phyloP scores from a whole-genome alignment of 2,329 filamentous ascomycete species.

The Alternaria incomplexa region DNA sequence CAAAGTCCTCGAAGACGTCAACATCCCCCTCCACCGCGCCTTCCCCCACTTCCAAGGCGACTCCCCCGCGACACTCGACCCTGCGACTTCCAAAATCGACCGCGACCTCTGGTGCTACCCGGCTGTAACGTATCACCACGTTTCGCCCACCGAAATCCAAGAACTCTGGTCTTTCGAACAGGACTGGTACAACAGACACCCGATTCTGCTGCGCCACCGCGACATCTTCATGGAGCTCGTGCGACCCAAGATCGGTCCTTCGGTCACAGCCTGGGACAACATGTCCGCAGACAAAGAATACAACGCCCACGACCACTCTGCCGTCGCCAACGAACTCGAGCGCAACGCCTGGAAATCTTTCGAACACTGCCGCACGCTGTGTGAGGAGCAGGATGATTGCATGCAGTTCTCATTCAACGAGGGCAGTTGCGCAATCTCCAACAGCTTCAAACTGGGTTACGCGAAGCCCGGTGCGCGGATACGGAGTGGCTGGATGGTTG shows the following conservation, averaged over 20 bases:
- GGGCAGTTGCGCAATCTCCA: slow-evolving; percentile 40
- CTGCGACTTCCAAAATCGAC: slow-evolving; percentile 41
- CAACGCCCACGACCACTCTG: slow-evolving; percentile 41
- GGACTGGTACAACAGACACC: slow-evolving; percentile 46
- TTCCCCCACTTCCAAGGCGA: slow-evolving; percentile 57
- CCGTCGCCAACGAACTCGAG: slow-evolving; percentile 27
- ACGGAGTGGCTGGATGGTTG: slow-evolving; percentile 45
- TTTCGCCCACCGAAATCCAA: slow-evolving; percentile 45
- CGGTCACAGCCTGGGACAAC: slow-evolving; percentile 43
- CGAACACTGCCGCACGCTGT: slow-evolving; percentile 42
- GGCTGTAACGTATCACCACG: slow-evolving; percentile 51
- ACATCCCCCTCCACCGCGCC: slow-evolving; percentile 44
- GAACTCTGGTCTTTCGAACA: slow-evolving; percentile 50
- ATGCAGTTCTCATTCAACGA: slow-evolving; percentile 45
- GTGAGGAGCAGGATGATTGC: slow-evolving; percentile 41
- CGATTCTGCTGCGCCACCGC: slow-evolving; percentile 44
- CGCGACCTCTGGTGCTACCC: slow-evolving; percentile 53
- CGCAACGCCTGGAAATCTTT: slow-evolving; percentile 46
- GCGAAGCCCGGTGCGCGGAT: slow-evolving; percentile 36
- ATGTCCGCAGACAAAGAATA: slow-evolving; percentile 45
- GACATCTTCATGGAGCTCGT: slow-evolving; percentile 47
- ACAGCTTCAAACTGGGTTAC: slow-evolving; percentile 40
- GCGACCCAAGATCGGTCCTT: slow-evolving; percentile 34
- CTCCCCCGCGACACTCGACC: slow-evolving; percentile 51
- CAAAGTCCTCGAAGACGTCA: slow-evolving; percentile 46